These are phyloP conservation scores for Microascus cirrosus DNA, from an alignment of 2,329 filamentous ascomycete genomes.

Conservation along the genomic window DNA sequence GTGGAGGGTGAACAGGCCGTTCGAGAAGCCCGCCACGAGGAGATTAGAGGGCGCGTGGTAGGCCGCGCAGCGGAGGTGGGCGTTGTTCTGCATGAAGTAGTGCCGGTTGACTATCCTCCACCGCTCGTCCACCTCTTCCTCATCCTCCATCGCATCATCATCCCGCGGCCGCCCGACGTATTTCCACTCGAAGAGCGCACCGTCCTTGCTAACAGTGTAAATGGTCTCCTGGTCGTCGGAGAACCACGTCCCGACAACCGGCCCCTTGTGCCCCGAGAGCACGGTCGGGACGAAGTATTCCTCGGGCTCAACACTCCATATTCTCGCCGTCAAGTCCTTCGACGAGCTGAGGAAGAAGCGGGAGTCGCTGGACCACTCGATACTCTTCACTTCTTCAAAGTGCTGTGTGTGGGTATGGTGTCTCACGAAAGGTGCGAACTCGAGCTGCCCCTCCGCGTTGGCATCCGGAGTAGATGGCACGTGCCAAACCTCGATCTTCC, in stretches of 20 bases:
- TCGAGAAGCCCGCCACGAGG: slow-evolving; percentile 94
- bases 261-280: slow-evolving; percentile 81
- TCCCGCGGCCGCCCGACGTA: slow-evolving; percentile 55
- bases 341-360: slow-evolving; percentile 88
- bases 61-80: slow-evolving; percentile 78
- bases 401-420: slow-evolving; percentile 81
- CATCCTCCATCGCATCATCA: slow-evolving; percentile 41
- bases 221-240: slow-evolving; percentile 90
- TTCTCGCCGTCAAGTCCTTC: slow-evolving; percentile 81
- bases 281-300: slow-evolving; percentile 85
- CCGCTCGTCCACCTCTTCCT: slow-evolving; percentile 42
- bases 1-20: slow-evolving; percentile 86
- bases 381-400: slow-evolving; percentile 73
- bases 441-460: slow-evolving; percentile 67
- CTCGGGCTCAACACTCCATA: slow-evolving; percentile 88
- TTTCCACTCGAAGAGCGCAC: slow-evolving; percentile 90
- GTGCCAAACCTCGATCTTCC: slow-evolving; percentile 90
- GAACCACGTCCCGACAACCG: slow-evolving; percentile 92
- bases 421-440: slow-evolving; percentile 89
- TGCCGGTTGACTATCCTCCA: slow-evolving; percentile 90
- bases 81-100: slow-evolving; percentile 87
- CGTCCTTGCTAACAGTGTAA: slow-evolving; percentile 93
- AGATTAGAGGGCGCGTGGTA: slow-evolving; percentile 81
- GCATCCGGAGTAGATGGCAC: slow-evolving; percentile 83
- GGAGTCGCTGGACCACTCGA: slow-evolving; percentile 95